Evolutionary conservation across 1,284 basidiomycete genomes (phyloP), one percentile per base, ranked within the genome.

Genomic region (Apiotrichum akiyoshidainum): DNA sequence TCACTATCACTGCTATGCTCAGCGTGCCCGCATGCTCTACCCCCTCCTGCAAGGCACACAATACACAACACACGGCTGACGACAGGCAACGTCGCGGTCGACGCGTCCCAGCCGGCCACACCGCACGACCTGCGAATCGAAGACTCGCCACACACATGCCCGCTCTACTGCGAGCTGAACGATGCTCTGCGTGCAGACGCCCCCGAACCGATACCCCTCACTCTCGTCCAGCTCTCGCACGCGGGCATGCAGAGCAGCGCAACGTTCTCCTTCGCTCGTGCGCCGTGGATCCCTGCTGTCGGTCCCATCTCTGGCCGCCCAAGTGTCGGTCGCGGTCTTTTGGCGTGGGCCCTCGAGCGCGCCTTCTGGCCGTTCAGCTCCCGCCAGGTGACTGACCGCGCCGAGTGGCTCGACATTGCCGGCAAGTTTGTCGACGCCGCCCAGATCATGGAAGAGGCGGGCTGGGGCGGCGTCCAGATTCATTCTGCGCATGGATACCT

Each of bases 401-500:
- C 85, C 0, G 72, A 73, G 50, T 76, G 75, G 75, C 35, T 69
- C 21, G 70, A 81, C 16, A 82, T 87, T 5, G 82, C 90, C 0
- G 77, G 81, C 1, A 80, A 78, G 14, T 98, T 97, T 69, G 83
- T 88, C 2, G 79, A 80, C 49, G 89, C 86, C 2, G 89, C 91
- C 1, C 73, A 79, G 54, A 69, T 89, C 37, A 89, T 90, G 14
- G 75, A 82, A 17, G 75, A 83, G 54, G 81, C 88, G 31, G 91
- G 91, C 0, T 96, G 94, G 72, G 90, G 96, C 66, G 94, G 94
- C 0, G 80, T 96, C 13, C 86, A 98, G 70, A 65, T 98, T 21
- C 94, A 98, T 76, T 88, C 83, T 35, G 88, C 89, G 2, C 93
- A 96, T 78, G 92, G 92, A 31, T 93, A 96, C 74, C 81, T 96